Conservation (phyloP, 305 asterid species). For the Fraxinus greggii region DNA sequence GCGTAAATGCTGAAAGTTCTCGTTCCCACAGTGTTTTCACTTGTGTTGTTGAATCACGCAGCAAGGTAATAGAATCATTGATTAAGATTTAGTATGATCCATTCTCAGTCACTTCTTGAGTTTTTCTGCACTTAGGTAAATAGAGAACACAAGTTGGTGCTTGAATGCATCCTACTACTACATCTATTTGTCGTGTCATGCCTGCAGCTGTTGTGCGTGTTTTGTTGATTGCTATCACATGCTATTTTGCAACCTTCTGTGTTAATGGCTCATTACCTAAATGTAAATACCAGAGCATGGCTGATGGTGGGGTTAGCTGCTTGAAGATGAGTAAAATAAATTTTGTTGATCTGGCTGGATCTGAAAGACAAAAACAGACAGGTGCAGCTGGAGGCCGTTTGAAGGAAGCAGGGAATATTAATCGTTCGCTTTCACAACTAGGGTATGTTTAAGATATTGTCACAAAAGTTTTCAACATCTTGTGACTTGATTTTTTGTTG, state of each 20-base stretch:
- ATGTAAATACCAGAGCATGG: slow-evolving; percentile 52
- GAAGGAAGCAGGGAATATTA: slow-evolving; percentile 98
- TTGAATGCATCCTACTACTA: slow-evolving; percentile 3
- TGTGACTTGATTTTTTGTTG: background rate
- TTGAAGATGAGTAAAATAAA: slow-evolving; percentile 85
- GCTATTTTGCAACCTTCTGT: slow-evolving; percentile 18
- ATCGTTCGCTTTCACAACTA: slow-evolving; percentile 95
- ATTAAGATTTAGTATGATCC: background rate
- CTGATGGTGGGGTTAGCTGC: slow-evolving; percentile 74
- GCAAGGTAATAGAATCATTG: slow-evolving; percentile 62
- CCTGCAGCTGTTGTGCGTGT: background rate
- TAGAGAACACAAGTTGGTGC: background rate
- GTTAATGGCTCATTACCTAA: slow-evolving; percentile 20
- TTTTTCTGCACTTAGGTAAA: slow-evolving; percentile 23
- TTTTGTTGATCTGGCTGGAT: slow-evolving; percentile 99
- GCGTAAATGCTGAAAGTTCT: slow-evolving; percentile 94
- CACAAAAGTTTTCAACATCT: background rate
- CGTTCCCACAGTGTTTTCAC: slow-evolving; percentile 99
- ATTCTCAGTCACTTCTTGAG: background rate
- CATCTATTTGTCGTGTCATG: slow-evolving; percentile 1
- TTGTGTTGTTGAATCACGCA: slow-evolving; percentile 92
- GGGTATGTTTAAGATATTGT: slow-evolving; percentile 55
- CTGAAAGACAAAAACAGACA: slow-evolving; percentile 96
- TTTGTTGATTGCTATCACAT: slow-evolving; percentile 1
- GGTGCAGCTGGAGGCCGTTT: slow-evolving; percentile 99